Evolutionary conservation across 2,329 filamentous ascomycete species (phyloP).

Genomic region (Proliferodiscus dingleyae): DNA sequence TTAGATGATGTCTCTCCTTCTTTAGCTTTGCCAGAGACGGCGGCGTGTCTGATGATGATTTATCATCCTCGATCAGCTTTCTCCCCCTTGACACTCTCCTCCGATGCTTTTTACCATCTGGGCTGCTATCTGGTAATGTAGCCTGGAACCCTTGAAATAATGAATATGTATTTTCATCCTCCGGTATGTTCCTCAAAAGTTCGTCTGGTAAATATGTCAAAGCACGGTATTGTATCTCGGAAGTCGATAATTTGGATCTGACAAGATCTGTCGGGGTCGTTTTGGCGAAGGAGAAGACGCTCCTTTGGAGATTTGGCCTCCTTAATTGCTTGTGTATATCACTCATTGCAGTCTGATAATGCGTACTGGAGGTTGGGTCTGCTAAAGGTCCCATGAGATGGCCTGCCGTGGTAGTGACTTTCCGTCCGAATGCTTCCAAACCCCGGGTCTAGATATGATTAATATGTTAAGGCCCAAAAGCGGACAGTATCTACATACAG

Average conservation of each 20-base stretch:
- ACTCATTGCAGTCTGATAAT: slow-evolving; percentile 83
- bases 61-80: slow-evolving; percentile 66
- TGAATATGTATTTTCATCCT: slow-evolving; percentile 80
- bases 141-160: slow-evolving; percentile 96
- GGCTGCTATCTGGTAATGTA: slow-evolving; percentile 66
- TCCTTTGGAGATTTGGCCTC: slow-evolving; percentile 77
- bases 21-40: slow-evolving; percentile 69
- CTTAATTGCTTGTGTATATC: slow-evolving; percentile 87
- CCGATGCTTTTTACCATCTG: slow-evolving; percentile 65
- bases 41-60: slow-evolving; percentile 50
- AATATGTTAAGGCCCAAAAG: slow-evolving; percentile 3
- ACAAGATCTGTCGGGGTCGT: slow-evolving; percentile 92
- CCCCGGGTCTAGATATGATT: slow-evolving; percentile 63
- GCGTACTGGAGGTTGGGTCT: slow-evolving; percentile 51
- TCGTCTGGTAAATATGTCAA: slow-evolving; percentile 86
- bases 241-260: slow-evolving; percentile 81
- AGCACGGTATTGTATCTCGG: slow-evolving; percentile 91
- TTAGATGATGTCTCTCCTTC: slow-evolving; percentile 73
- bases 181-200: slow-evolving; percentile 81
- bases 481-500: slow-evolving; percentile 21
- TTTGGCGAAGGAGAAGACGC: slow-evolving; percentile 84
- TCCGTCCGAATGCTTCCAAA: slow-evolving; percentile 87
- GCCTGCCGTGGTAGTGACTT: slow-evolving; percentile 88
- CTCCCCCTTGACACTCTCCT: slow-evolving; percentile 69
- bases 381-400: slow-evolving; percentile 72